Conservation (phyloP, 371 early-diverging fungal species). For the Zychaea mexicana region DNA sequence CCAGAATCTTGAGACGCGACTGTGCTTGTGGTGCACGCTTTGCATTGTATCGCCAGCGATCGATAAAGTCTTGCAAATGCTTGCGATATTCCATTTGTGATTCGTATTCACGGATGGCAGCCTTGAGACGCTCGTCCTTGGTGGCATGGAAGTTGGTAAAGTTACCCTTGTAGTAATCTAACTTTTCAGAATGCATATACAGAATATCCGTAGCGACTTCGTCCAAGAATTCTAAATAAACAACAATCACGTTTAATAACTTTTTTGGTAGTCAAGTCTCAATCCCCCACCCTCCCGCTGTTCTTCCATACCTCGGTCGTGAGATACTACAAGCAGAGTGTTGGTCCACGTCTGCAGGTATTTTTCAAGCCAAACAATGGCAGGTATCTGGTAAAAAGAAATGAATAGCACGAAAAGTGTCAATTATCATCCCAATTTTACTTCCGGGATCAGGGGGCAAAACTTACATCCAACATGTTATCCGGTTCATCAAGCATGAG, state of each 20-base stretch:
- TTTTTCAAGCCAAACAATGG: slow-evolving; percentile 97
- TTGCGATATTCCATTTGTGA: slow-evolving; percentile 91
- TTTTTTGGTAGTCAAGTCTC: not conserved
- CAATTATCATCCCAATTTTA: too few species aligned
- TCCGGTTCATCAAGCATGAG: slow-evolving; percentile 99
- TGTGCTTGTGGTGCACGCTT: slow-evolving; percentile 98
- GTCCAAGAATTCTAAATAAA: slow-evolving; percentile 85
- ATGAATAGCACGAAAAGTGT: too few species aligned
- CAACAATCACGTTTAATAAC: not conserved
- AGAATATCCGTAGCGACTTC: slow-evolving; percentile 96
- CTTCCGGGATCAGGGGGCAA: too few species aligned
- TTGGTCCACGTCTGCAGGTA: slow-evolving; percentile 91
- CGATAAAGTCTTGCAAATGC: slow-evolving; percentile 97
- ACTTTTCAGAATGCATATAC: slow-evolving; percentile 89
- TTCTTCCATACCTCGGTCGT: slow-evolving; percentile 79
- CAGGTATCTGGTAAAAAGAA: slow-evolving; percentile 60
- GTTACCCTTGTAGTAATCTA: slow-evolving; percentile 96
- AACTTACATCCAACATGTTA: slow-evolving; percentile 86
- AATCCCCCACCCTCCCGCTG: not conserved
- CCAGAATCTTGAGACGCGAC: slow-evolving; percentile 96
- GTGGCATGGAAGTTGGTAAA: slow-evolving; percentile 89
- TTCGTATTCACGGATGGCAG: slow-evolving; percentile 92
- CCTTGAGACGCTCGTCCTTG: slow-evolving; percentile 88
- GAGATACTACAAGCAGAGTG: slow-evolving; percentile 94
- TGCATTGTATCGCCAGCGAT: slow-evolving; percentile 99